Evolutionary conservation across 2,329 filamentous ascomycete genomes (phyloP).

Genomic region (Zymoseptoria brevis): DNA sequence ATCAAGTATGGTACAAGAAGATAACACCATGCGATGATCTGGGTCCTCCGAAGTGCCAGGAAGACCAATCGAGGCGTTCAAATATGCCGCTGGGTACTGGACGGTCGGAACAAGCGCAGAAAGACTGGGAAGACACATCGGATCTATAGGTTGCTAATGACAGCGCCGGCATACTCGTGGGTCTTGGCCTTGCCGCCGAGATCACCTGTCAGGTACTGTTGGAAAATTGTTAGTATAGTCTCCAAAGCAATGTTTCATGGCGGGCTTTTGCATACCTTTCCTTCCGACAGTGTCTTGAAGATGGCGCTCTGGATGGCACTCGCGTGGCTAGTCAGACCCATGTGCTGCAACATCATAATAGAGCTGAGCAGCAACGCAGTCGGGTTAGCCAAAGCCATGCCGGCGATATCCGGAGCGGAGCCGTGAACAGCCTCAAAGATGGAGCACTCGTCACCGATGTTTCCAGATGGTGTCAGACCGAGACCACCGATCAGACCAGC

Average conservation of each 20-base stretch:
- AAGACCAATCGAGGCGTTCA: background rate
- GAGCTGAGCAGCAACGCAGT: constrained; percentile 90
- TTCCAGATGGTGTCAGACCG: constrained; percentile 92
- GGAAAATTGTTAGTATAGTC: constrained; percentile 2
- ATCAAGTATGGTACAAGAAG: background rate
- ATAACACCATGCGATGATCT: background rate
- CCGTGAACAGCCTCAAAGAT: constrained; percentile 99
- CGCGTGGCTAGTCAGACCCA: constrained; percentile 81
- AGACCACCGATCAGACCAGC: constrained; percentile 96
- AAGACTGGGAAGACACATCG: background rate
- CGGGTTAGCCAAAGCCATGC: constrained; percentile 93
- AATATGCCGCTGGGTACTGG: background rate
- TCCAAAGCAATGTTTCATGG: background rate
- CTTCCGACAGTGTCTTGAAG: constrained; percentile 90
- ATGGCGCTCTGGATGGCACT: constrained; percentile 85
- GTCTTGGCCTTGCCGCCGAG: constrained; percentile 95
- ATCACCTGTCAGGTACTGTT: constrained; percentile 75
- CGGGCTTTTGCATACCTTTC: constrained; percentile 58
- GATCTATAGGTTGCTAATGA: constrained; percentile 59
- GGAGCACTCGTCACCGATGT: constrained; percentile 98
- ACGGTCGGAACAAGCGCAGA: background rate
- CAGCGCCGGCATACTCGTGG: constrained; percentile 83
- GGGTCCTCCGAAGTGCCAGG: background rate
- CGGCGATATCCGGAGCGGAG: constrained; percentile 91
- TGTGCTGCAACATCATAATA: constrained; percentile 99